Evolutionary conservation across 345 rosid species (phyloP), one percentile per base, ranked within the genome.

Genomic region (Syzygium oleosum): DNA sequence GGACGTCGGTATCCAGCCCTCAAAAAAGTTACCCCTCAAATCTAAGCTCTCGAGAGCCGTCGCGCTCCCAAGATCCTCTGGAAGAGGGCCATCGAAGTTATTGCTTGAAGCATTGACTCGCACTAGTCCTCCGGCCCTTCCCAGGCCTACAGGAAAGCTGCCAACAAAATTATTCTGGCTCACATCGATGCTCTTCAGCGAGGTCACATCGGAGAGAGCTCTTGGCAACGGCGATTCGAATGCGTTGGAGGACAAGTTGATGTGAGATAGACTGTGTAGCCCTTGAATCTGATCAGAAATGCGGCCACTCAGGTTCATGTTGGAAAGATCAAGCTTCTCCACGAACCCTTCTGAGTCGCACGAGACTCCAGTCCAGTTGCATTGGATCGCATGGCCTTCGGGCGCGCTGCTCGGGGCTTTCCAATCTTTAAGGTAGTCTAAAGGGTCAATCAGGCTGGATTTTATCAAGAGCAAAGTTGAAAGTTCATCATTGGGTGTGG

Each of bases 101-200:
- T 97, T 97, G 93, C 96, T 94, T 6, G 99, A 97, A 4, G 95
- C 99, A 83, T 95, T 97, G 87, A 97, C 93, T 85, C 88, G 92
- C 84, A 93, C 93, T 88, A 97, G 93, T 56, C 93, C 94, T 7
- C 90, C 86, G 25, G 93, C 96, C 91, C 84, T 91, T 11, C 99
- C 98, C 23, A 97, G 92, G n/a, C 99, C 99, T 27, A 77, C 43
- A 22, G 99, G 99, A 55, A 97, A 96, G 87, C 84, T 87, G 58
- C 98, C 99, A 61, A 89, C 88, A 90, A 97, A 94, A 90, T 91
- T 91, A 88, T 96, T 97, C 87, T 89, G 94, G 90, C 99, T 95
- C 9, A 95, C 91, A 90, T 97, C 97, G 34, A 96, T 80, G 87
- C 89, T 88, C 90, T 89, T 89, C 91, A 95, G 89, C 49, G 94